Evolutionary conservation across 257 asterid genomes (phyloP).

Genomic region (Forsythia viridissima): DNA sequence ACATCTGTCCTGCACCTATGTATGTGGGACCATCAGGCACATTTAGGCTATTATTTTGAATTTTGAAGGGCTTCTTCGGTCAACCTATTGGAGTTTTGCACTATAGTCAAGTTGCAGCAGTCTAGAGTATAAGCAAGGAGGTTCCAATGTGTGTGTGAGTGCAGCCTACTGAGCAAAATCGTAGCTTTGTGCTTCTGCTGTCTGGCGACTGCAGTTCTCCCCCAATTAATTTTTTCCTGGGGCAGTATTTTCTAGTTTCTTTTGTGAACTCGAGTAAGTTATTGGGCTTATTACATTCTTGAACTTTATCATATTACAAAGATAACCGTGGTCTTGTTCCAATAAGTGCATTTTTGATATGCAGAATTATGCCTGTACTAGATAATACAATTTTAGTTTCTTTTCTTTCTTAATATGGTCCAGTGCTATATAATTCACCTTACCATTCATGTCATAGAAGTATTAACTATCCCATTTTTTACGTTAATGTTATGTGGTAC

Average conservation of each 20-base stretch:
- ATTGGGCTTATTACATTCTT: not conserved
- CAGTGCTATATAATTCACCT: not conserved
- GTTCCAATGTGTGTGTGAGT: not conserved
- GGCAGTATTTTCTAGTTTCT: not conserved
- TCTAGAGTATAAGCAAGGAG: too few species aligned
- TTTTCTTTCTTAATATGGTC: not conserved
- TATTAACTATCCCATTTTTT: not conserved
- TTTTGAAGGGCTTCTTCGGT: not conserved
- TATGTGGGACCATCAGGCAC: not conserved
- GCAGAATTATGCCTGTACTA: too few species aligned
- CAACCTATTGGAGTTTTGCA: too few species aligned
- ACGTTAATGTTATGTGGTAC: not conserved
- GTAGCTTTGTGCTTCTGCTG: not conserved
- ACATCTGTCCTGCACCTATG: not conserved
- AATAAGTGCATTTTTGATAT: too few species aligned
- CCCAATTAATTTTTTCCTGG: slow-evolving; percentile 1
- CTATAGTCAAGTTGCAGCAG: not conserved
- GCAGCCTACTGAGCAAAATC: not conserved
- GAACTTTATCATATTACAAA: not conserved
- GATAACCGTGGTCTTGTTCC: not conserved
- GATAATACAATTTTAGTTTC: not conserved
- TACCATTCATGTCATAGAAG: not conserved
- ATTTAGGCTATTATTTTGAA: not conserved
- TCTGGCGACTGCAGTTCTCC: not conserved
- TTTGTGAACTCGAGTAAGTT: not conserved